These are phyloP conservation scores for Spirogloea muscicola DNA, from an alignment of 139 green algal species.

Conservation along the genomic window DNA sequence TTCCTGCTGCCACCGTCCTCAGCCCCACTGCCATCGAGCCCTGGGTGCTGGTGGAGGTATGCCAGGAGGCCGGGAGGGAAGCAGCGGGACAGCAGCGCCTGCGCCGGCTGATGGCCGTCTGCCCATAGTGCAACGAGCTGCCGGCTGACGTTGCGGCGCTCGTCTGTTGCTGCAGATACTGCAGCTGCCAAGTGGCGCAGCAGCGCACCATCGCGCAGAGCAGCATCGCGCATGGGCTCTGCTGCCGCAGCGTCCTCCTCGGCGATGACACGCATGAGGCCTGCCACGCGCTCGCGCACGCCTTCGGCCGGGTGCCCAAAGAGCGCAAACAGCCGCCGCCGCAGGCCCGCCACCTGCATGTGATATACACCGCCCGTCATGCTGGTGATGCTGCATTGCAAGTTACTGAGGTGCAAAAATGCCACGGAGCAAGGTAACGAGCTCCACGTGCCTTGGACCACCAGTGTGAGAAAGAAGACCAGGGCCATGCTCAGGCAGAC, in stretches of 20 bases:
- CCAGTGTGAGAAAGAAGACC: no score
- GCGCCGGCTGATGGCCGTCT: constrained; percentile 6
- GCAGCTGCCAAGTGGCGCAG: constrained; percentile 22
- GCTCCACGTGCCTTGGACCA: no score
- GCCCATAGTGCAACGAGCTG: constrained; percentile 44
- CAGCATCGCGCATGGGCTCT: constrained; percentile 42
- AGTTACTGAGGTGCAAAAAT: no score
- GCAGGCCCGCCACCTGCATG: constrained; percentile 23
- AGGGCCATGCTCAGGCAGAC: no score
- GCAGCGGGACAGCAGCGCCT: constrained; percentile 25
- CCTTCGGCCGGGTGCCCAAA: constrained; percentile 35
- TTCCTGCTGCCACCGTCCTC: no score
- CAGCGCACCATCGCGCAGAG: constrained; percentile 35
- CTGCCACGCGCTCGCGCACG: constrained; percentile 25
- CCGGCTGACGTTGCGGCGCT: constrained; percentile 35
- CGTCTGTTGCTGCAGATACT: neutral
- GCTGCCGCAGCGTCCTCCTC: constrained; percentile 38
- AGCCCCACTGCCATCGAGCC: no score
- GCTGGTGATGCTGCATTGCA: no score
- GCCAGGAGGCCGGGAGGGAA: constrained; percentile 32
- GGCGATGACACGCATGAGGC: constrained; percentile 46
- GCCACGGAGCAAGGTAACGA: no score
- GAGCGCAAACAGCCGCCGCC: constrained; percentile 36
- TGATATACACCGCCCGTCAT: no score
- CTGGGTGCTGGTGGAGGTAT: constrained; percentile 20